Conservation (phyloP, 1,139 yeast species). For the Lodderomyces orthopsilosis region DNA sequence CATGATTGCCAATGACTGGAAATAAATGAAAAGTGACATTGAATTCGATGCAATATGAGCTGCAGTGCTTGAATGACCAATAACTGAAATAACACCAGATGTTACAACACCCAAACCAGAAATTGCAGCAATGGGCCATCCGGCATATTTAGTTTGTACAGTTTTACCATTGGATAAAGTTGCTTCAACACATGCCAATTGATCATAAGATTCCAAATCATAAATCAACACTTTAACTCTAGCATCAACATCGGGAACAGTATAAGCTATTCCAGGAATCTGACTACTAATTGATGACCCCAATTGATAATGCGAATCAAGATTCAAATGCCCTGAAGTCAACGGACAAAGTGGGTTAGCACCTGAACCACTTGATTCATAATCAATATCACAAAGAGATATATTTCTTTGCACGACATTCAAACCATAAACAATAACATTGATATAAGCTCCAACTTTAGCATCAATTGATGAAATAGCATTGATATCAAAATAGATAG, state of each 20-base stretch:
- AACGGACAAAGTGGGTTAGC: slow-evolving; percentile 61
- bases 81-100: slow-evolving; percentile 81
- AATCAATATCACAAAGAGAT: slow-evolving; percentile 60
- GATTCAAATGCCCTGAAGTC: slow-evolving; percentile 80
- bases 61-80: slow-evolving; percentile 90
- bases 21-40: slow-evolving; percentile 86
- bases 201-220: slow-evolving; percentile 38
- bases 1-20: slow-evolving; percentile 89
- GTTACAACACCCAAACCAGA: slow-evolving; percentile 85
- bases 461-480: slow-evolving; percentile 75
- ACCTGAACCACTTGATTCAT: slow-evolving; percentile 34
- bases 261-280: slow-evolving; percentile 82
- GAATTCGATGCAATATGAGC: slow-evolving; percentile 97
- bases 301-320: slow-evolving; percentile 52
- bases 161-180: slow-evolving; percentile 84
- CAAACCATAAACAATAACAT: slow-evolving; percentile 83
- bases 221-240: slow-evolving; percentile 67
- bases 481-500: slow-evolving; percentile 64
- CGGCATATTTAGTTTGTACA: slow-evolving; percentile 89
- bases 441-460: slow-evolving; percentile 66
- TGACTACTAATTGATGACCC: slow-evolving; percentile 39
- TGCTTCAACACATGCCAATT: slow-evolving; percentile 91
- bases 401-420: slow-evolving; percentile 54
- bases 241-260: slow-evolving; percentile 94
- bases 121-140: slow-evolving; percentile 96